A percentile compares a stretch with the other conserved stretches of the same genome.
Conservation (phyloP, 768 basidiomycete genomes). For the Auriscalpium microsporum region DNA sequence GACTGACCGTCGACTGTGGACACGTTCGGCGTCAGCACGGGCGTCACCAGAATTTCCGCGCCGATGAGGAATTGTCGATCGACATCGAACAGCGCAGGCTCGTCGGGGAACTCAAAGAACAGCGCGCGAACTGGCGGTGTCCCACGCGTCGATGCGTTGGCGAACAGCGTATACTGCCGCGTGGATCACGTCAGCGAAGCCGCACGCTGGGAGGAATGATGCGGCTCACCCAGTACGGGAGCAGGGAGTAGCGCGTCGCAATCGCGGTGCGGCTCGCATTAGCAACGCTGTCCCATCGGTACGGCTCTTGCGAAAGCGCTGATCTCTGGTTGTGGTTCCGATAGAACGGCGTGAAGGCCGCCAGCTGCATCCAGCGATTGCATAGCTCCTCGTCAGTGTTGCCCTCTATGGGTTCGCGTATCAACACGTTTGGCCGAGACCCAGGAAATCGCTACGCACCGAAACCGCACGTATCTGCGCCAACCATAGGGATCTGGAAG, state of each 20-base stretch:
- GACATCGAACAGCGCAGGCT: constrained; percentile 52
- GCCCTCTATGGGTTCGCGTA: constrained; percentile 23
- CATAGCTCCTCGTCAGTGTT: constrained; percentile 79
- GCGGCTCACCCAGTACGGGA: constrained; percentile 68
- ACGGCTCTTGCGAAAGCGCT: constrained; percentile 72
- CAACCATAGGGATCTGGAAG: constrained; percentile 79
- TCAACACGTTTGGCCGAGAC: constrained; percentile 1
- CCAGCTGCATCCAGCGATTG: constrained; percentile 81
- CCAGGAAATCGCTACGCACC: constrained; percentile 25
- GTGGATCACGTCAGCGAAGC: background rate
- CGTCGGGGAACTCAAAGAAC: constrained; percentile 71
- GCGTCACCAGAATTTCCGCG: constrained; percentile 62
- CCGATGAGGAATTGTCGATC: constrained; percentile 71
- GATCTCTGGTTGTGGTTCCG: constrained; percentile 66
- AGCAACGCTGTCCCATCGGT: constrained; percentile 74
- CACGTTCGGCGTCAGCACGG: constrained; percentile 62
- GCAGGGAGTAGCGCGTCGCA: constrained; percentile 55
- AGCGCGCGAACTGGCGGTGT: constrained; percentile 68
- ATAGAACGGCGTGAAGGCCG: constrained; percentile 77
- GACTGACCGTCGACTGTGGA: constrained; percentile 54
- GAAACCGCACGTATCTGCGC: constrained; percentile 71
- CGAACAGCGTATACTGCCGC: constrained; percentile 61
- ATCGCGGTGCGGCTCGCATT: constrained; percentile 67
- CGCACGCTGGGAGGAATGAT: background rate
- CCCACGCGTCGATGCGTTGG: constrained; percentile 53